phyloP scores from a whole-genome alignment of 129 eudicot species.

The Helianthus annuus region DNA sequence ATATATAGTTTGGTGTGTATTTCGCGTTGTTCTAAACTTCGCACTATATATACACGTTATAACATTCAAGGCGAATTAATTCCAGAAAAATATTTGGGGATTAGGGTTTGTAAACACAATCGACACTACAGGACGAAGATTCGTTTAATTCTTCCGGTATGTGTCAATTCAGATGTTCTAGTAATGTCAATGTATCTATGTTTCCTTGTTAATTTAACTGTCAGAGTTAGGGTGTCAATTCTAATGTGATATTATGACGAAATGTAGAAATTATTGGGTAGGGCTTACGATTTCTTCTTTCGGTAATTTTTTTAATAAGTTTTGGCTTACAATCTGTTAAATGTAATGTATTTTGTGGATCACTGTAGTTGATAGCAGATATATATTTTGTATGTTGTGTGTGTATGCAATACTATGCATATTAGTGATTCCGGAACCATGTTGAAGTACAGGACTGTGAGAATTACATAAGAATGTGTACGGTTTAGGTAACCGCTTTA shows the following conservation, averaged over 20 bases:
- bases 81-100: neutral
- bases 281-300: no score
- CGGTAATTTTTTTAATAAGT: no score
- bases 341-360: neutral
- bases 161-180: neutral
- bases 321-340: no score
- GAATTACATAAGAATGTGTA: no score
- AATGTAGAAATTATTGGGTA: neutral
- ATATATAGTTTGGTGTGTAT: neutral
- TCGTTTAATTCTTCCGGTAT: neutral
- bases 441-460: no score
- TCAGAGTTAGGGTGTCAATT: neutral
- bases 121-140: neutral
- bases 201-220: neutral
- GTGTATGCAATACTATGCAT: no score
- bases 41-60: neutral
- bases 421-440: no score
- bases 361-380: no score
- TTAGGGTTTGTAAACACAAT: slow-evolving; percentile 11
- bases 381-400: no score
- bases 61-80: neutral
- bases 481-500: no score
- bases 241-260: neutral
- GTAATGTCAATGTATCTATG: neutral
- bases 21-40: neutral